Conservation (phyloP, 1,284 basidiomycete species). For the Rhizoctonia solani region DNA sequence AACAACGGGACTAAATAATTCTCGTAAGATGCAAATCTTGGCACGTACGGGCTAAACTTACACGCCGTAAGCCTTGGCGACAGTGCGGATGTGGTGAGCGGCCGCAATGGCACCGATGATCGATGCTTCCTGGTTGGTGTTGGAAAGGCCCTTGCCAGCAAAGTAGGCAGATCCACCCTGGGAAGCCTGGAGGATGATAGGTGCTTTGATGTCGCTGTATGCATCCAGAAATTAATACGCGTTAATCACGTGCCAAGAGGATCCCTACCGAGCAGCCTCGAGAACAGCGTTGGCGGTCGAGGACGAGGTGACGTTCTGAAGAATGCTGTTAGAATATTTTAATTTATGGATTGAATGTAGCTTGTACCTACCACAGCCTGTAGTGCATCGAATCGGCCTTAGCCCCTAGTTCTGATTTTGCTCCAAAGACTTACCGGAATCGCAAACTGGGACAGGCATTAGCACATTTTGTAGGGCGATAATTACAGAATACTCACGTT, state of each 20-base stretch:
- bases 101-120: conserved; percentile 90
- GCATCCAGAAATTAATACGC: conserved; percentile 6
- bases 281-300: conserved; percentile 85
- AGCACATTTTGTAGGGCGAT: not conserved
- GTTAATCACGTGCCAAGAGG: conserved; percentile 18
- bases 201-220: conserved; percentile 83
- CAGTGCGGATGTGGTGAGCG: conserved; percentile 88
- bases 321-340: not conserved
- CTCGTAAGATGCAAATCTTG: not conserved
- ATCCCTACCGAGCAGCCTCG: conserved; percentile 76
- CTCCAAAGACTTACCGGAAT: conserved; percentile 80
- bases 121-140: conserved; percentile 97
- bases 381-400: not conserved
- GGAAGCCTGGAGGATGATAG: conserved; percentile 97
- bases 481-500: conserved; percentile 57
- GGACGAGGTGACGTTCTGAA: conserved; percentile 81
- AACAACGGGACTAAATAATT: conserved; percentile 85
- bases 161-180: conserved; percentile 97
- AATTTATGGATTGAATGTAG: conserved; percentile 5
- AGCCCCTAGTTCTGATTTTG: too few species aligned
- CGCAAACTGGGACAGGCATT: conserved; percentile 61
- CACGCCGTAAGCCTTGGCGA: conserved; percentile 91
- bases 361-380: conserved; percentile 70
- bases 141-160: conserved; percentile 94
- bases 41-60: conserved; percentile 51